Conservation (phyloP, 2,329 filamentous ascomycete species). For the Dendryphion nanum region DNA sequence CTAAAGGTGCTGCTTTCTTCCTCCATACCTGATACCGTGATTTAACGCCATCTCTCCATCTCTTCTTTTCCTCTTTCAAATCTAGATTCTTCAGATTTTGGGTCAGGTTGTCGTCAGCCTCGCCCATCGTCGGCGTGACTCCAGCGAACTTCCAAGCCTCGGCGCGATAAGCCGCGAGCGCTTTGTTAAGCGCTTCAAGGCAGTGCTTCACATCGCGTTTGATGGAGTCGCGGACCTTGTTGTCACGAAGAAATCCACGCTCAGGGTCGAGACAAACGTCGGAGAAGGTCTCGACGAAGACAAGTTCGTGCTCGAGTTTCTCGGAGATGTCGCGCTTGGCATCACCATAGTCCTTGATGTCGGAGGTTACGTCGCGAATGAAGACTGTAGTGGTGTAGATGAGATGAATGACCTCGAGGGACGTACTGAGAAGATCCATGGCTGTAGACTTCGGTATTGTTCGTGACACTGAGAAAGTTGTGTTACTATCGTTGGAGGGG, state of each 20-base stretch:
- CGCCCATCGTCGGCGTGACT: constrained; percentile 1
- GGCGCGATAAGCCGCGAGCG: constrained; percentile 10
- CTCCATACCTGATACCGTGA: constrained; percentile 3
- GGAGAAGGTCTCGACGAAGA: constrained; percentile 13
- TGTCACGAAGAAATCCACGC: constrained; percentile 10
- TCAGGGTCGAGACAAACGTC: constrained; percentile 12
- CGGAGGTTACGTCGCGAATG: constrained; percentile 10
- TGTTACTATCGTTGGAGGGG: too few relatives aligned
- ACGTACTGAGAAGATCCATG: constrained; percentile 11
- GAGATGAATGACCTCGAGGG: constrained; percentile 10
- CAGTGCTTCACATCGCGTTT: constrained; percentile 9
- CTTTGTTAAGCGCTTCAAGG: constrained; percentile 11
- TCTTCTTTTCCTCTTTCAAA: constrained; percentile 3
- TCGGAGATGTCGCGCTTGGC: constrained; percentile 3
- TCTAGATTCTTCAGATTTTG: constrained; percentile 3
- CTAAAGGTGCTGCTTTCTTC: constrained; percentile 8
- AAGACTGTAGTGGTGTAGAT: constrained; percentile 14
- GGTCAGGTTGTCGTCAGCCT: neutral
- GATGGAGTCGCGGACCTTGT: constrained; percentile 7
- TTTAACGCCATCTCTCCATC: constrained; percentile 12
- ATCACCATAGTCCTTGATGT: constrained; percentile 4
- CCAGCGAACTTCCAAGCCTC: constrained; percentile 12
- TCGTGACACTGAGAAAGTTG: too few relatives aligned
- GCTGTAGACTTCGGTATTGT: neutral
- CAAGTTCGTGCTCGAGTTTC: constrained; percentile 6